Evolutionary conservation across 2,329 filamentous ascomycete species (phyloP).

Genomic region (Colletotrichum tabaci): DNA sequence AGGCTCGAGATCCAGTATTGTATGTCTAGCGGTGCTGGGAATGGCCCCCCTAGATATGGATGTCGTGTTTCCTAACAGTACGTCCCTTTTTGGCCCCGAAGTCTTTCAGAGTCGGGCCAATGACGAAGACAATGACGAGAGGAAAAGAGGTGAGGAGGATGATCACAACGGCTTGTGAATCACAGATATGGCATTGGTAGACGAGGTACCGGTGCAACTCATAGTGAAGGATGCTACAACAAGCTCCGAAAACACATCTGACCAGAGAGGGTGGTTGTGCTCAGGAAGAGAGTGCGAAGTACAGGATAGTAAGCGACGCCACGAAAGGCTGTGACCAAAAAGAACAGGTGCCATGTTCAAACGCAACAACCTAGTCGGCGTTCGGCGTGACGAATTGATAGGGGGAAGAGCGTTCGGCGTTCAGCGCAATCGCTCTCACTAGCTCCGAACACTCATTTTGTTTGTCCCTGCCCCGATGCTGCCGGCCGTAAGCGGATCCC

Average conservation of each 20-base stretch:
- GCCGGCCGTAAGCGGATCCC: conserved; percentile 39
- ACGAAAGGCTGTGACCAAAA: conserved; percentile 10
- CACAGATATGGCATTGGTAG: neutral
- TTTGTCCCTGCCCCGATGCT: conserved; percentile 31
- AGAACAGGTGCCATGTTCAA: conserved; percentile 9
- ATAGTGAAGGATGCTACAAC: conserved; percentile 22
- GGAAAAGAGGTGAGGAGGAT: neutral
- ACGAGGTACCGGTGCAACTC: conserved; percentile 21
- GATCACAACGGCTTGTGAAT: neutral
- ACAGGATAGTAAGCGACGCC: neutral
- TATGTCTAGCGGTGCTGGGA: neutral
- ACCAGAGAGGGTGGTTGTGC: neutral
- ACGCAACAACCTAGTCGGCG: conserved; percentile 30
- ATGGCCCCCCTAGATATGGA: neutral
- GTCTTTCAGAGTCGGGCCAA: neutral
- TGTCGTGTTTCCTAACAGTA: neutral
- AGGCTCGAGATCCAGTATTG: too few relatives aligned
- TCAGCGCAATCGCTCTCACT: conserved; percentile 31
- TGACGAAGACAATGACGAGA: neutral
- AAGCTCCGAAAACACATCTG: conserved; percentile 6
- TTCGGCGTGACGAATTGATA: conserved; percentile 30
- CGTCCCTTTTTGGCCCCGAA: neutral
- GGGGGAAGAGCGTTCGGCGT: conserved; percentile 38
- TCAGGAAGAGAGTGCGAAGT: neutral
- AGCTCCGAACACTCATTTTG: conserved; percentile 19